phyloP scores from a whole-genome alignment of 108 stramenopile species.

The Craspedostauros australis region DNA sequence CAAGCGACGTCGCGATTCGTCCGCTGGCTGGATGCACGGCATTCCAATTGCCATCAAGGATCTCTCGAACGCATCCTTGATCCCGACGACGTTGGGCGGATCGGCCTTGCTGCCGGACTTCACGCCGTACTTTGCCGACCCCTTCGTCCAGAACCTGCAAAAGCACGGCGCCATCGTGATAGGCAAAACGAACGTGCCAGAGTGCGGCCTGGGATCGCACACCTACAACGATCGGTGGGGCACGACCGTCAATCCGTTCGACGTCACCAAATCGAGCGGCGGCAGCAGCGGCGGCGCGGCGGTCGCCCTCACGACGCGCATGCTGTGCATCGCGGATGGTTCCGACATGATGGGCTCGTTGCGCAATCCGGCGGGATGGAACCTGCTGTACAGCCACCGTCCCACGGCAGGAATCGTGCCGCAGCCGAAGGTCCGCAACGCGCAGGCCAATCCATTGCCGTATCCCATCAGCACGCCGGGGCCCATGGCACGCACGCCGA shows the following conservation, averaged over 20 bases:
- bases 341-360: slow-evolving; percentile 57
- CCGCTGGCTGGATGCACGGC: slow-evolving; percentile 39
- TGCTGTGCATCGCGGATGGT: slow-evolving; percentile 45
- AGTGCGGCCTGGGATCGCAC: slow-evolving; percentile 84
- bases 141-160: slow-evolving; percentile 34
- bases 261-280: slow-evolving; percentile 31
- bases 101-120: slow-evolving; percentile 22
- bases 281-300: slow-evolving; percentile 57
- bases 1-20: neutral
- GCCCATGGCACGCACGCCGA: slow-evolving; percentile 48
- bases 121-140: slow-evolving; percentile 17
- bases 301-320: slow-evolving; percentile 36
- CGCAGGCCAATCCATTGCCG: slow-evolving; percentile 12
- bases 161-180: slow-evolving; percentile 71
- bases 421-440: neutral
- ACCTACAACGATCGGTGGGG: slow-evolving; percentile 47
- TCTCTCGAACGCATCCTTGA: slow-evolving; percentile 27
- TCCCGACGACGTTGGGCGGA: slow-evolving; percentile 48
- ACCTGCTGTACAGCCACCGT: slow-evolving; percentile 45
- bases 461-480: slow-evolving; percentile 48
- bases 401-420: slow-evolving; percentile 44
- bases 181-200: slow-evolving; percentile 90
- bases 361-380: slow-evolving; percentile 62
- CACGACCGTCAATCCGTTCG: slow-evolving; percentile 40
- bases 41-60: slow-evolving; percentile 65